Base-by-base conservation (phyloP, 2,329 filamentous ascomycete genomes). In the Cadophora sp. region DNA sequence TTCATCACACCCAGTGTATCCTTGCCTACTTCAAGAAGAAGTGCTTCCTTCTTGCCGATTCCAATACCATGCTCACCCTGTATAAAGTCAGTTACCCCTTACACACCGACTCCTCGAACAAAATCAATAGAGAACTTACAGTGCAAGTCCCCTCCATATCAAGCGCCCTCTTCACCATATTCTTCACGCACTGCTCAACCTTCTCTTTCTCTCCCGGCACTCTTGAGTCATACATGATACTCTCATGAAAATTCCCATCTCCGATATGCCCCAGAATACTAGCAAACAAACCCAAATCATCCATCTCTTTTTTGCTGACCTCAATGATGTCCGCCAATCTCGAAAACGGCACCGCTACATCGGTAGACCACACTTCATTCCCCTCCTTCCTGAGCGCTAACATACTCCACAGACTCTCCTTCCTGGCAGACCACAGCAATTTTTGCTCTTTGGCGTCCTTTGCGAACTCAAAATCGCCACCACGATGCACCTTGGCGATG, bases 121-220 rank as follows among this genome's bases (percentile, higher is more conserved):
- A 69, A 11, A 0, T 70, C 14, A 1, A 61, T 11, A 36, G 67
- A 67, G 22, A 63, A 58, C 75, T 76, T 79, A 83, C 82, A 0
- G 94, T 96, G 78, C 92, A 96, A 6, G 94, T 97, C 1, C 94
- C 93, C 67, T 97, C 94, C 94, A 97, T 97, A 71, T 95, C 92
- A 27, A 97, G 79, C 1, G 94, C 94, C n/a, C 93, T 87, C 72
- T 91, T 86, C 22, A 97, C 93, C 94, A 97, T 97, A 73, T 93
- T 90, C 76, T 94, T 89, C 56, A 97, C 93, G 70, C 92, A 93
- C 64, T 84, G 85, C 77, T 96, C 92, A 1, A 96, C 93, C 72
- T 91, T 91, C 50, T 85, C 89, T 65, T 86, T 86, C 79, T 97
- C 91, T 30, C 83, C 87, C 3, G 87, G 84, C 64, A 94, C 83